These are phyloP conservation scores for Phytophthora palmivora DNA, from an alignment of 352 stramenopile species.

Conservation along the genomic window DNA sequence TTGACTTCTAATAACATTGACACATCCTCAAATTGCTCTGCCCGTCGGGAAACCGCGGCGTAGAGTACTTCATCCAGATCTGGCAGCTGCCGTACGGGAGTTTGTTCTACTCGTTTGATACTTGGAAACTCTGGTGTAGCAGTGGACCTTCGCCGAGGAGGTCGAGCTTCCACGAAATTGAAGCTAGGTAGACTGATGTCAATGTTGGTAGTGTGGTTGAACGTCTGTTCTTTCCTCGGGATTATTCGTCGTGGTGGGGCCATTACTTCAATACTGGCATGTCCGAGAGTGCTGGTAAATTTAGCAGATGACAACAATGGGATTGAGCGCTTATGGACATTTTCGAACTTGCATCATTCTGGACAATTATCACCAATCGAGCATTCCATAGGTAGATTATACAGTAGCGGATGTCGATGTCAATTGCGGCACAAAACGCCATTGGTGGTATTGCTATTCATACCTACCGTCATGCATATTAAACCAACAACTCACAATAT, in stretches of 20 bases:
- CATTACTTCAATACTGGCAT: constrained; percentile 10
- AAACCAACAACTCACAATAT: too few species aligned
- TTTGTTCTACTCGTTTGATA: constrained; percentile 10
- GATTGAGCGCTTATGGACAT: too few species aligned
- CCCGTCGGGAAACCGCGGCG: constrained; percentile 17
- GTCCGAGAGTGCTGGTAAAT: constrained; percentile 11
- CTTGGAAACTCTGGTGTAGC: constrained; percentile 14
- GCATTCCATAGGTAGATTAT: too few species aligned
- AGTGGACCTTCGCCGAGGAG: constrained; percentile 8
- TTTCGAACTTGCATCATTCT: too few species aligned
- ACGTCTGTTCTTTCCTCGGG: constrained; percentile 14
- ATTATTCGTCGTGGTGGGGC: constrained; percentile 17
- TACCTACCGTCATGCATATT: too few species aligned
- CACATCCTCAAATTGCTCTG: constrained; percentile 23
- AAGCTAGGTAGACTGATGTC: constrained; percentile 55
- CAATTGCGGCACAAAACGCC: too few species aligned
- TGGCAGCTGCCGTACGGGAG: neutral
- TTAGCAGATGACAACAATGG: constrained; percentile 8
- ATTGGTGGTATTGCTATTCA: too few species aligned
- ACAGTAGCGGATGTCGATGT: too few species aligned
- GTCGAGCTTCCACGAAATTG: constrained; percentile 66
- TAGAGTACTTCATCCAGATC: constrained; percentile 38
- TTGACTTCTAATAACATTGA: constrained; percentile 54
- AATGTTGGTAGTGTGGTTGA: constrained; percentile 40
- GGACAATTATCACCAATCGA: too few species aligned